Conservation (phyloP, 306 rosid genomes). For the Cicer cuneatum region DNA sequence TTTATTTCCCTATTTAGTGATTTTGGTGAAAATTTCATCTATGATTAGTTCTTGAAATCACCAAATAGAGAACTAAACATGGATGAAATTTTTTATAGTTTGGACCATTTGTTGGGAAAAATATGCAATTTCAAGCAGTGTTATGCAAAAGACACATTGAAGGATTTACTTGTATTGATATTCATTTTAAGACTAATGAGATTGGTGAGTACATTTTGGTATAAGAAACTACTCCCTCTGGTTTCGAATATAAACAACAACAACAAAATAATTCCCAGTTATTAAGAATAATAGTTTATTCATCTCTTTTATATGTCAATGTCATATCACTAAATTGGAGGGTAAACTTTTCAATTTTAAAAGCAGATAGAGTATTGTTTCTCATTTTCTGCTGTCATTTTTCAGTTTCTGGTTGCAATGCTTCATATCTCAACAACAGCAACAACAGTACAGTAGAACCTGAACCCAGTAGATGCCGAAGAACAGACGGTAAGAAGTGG, state of each 20-base stretch:
- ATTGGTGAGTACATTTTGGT: no score
- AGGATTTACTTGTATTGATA: neutral
- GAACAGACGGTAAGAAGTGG: conserved; percentile 97
- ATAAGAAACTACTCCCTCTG: no score
- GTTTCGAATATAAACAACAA: no score
- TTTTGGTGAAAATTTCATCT: neutral
- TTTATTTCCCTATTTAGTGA: neutral
- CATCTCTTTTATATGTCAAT: neutral
- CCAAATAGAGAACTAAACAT: no score
- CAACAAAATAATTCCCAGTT: no score
- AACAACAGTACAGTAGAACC: conserved; percentile 51
- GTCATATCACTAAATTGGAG: neutral
- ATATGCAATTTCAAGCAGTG: neutral
- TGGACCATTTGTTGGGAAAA: neutral
- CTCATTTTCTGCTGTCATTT: conserved; percentile 25
- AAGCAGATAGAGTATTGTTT: conserved; percentile 27
- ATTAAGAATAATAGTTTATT: neutral
- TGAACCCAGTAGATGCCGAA: conserved; percentile 73
- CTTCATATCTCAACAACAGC: conserved; percentile 40
- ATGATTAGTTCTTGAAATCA: neutral
- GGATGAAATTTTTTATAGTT: no score
- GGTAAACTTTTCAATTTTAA: conserved; percentile 15
- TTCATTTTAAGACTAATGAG: neutral
- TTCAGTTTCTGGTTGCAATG: conserved; percentile 60
- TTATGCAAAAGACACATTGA: no score